Percentiles rank a stretch among this genome's conserved stretches.
Conservation (phyloP, 768 basidiomycete species). For the Fistulinella prunicolor region DNA sequence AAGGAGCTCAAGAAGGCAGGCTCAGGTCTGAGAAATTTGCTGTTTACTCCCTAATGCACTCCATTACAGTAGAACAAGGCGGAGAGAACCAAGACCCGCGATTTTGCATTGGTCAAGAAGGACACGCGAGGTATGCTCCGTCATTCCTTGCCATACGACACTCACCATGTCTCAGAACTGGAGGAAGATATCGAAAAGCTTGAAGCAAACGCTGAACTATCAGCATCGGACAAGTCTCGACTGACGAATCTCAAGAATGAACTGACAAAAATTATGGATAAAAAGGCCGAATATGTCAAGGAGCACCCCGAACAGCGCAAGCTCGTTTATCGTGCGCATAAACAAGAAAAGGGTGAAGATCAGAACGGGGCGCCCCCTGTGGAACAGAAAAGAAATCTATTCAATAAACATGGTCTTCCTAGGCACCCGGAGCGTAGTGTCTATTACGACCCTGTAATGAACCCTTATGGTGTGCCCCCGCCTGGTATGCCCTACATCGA, state of each 20-base stretch:
- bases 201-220: constrained; percentile 44
- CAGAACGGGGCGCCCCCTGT: constrained; percentile 40
- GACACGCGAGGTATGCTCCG: constrained; percentile 70
- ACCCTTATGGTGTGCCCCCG: constrained; percentile 89
- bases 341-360: constrained; percentile 39
- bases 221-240: constrained; percentile 58
- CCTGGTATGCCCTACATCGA: constrained; percentile 97
- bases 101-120: constrained; percentile 91
- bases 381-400: constrained; percentile 59
- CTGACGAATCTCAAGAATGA: constrained; percentile 73
- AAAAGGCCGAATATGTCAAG: constrained; percentile 88
- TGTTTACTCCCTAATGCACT: constrained; percentile 7
- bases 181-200: constrained; percentile 77
- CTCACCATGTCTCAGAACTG: constrained; percentile 50
- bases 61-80: constrained; percentile 82
- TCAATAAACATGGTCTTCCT: constrained; percentile 82
- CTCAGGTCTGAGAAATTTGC: constrained; percentile 16
- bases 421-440: constrained; percentile 89
- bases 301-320: constrained; percentile 92
- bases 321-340: constrained; percentile 69
- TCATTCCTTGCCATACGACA: neutral
- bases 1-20: constrained; percentile 90
- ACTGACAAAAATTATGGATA: constrained; percentile 73
- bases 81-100: constrained; percentile 73
- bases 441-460: constrained; percentile 92